A percentile compares a stretch with the other conserved stretches of the same genome.
These are phyloP conservation scores for Exserohilum turcica DNA, from an alignment of 2,329 filamentous ascomycete genomes.

Conservation along the genomic window DNA sequence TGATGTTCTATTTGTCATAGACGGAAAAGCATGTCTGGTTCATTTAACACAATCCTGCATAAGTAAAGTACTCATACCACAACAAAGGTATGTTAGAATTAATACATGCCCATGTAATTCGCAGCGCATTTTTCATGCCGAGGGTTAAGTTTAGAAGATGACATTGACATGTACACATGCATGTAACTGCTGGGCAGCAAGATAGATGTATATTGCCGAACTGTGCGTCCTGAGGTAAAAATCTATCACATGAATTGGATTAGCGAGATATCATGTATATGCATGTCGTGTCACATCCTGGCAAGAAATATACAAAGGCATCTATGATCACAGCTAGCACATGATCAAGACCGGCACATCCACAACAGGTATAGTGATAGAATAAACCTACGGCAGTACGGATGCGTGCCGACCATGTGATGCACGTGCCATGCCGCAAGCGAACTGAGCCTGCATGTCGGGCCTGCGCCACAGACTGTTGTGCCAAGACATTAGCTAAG, in stretches of 20 bases:
- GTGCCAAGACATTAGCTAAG: conserved; percentile 9
- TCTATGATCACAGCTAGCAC: too few relatives aligned
- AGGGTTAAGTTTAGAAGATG: too few relatives aligned
- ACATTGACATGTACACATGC: too few relatives aligned
- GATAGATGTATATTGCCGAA: too few relatives aligned
- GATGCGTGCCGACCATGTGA: neutral
- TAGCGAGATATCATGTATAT: too few relatives aligned
- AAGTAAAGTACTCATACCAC: neutral
- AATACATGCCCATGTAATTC: neutral
- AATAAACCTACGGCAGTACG: neutral
- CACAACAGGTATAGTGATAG: neutral
- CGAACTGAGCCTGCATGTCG: neutral
- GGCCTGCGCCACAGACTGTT: neutral
- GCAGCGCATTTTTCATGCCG: too few relatives aligned
- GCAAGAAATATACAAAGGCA: too few relatives aligned
- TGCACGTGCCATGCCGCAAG: neutral
- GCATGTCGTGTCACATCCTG: too few relatives aligned
- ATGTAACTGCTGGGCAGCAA: neutral
- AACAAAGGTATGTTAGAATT: neutral
- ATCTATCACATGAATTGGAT: too few relatives aligned
- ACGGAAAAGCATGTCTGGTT: neutral
- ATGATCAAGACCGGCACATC: neutral
- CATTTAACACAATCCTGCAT: neutral
- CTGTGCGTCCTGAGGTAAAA: too few relatives aligned
- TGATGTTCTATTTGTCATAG: neutral